Percentiles rank a stretch among this genome's conserved stretches.
These are phyloP conservation scores for Suaeda aralocaspica DNA, from an alignment of 148 eudicot species.

Conservation along the genomic window DNA sequence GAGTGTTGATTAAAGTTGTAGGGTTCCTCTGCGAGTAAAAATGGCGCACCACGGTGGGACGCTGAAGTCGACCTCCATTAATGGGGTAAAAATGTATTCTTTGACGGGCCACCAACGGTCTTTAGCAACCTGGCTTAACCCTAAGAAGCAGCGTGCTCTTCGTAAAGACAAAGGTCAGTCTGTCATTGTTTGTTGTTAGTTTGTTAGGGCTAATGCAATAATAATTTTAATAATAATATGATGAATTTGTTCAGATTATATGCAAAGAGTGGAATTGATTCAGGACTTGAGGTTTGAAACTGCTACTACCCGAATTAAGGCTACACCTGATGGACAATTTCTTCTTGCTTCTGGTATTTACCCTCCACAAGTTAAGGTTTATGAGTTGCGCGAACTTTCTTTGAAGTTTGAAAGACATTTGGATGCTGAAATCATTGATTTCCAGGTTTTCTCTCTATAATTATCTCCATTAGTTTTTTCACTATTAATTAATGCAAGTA, in stretches of 20 bases:
- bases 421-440: slow-evolving; percentile 77
- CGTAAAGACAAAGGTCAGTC: slow-evolving; percentile 63
- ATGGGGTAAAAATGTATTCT: slow-evolving; percentile 74
- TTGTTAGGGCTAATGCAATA: too few relatives aligned
- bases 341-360: slow-evolving; percentile 94
- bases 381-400: slow-evolving; percentile 75
- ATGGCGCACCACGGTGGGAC: slow-evolving; percentile 66
- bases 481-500: too few relatives aligned
- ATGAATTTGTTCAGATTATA: slow-evolving; percentile 39
- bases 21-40: too few relatives aligned
- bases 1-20: too few relatives aligned
- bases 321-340: slow-evolving; percentile 93
- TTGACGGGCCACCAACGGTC: slow-evolving; percentile 60
- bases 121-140: slow-evolving; percentile 62
- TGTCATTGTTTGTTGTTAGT: not conserved
- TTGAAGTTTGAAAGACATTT: slow-evolving; percentile 94
- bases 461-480: too few relatives aligned
- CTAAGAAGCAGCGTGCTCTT: slow-evolving; percentile 70
- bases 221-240: too few relatives aligned
- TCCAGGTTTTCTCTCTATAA: too few relatives aligned
- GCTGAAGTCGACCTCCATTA: slow-evolving; percentile 72
- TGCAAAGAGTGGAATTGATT: slow-evolving; percentile 71
- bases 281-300: slow-evolving; percentile 91
- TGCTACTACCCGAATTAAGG: slow-evolving; percentile 79
- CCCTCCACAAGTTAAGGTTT: slow-evolving; percentile 95